Evolutionary conservation across 768 basidiomycete species (phyloP).

Genomic region (Dentipellis fragilis): DNA sequence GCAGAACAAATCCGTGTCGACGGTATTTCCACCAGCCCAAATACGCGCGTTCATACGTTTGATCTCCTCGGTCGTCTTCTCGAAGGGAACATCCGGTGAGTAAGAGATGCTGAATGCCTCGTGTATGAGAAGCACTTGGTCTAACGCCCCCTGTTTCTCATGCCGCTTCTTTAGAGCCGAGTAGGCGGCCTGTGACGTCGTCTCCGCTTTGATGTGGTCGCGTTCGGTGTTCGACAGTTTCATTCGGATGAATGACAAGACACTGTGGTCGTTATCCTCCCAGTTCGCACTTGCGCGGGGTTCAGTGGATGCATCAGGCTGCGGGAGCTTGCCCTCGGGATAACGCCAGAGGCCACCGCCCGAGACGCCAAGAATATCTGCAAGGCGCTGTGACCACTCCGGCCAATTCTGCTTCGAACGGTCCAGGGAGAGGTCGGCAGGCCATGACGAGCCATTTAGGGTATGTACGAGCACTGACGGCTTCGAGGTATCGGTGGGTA

Average conservation of each 20-base stretch:
- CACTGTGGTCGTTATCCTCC: constrained; percentile 4
- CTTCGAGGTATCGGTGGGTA: background rate
- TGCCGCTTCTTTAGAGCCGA: constrained; percentile 9
- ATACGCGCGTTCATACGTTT: constrained; percentile 1
- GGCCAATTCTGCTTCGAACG: background rate
- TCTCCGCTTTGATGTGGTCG: background rate
- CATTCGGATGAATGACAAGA: constrained; percentile 1
- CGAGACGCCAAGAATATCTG: background rate
- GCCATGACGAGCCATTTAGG: background rate
- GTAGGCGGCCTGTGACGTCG: constrained; percentile 5
- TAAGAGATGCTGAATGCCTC: background rate
- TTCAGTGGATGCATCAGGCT: background rate
- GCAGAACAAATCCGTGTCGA: background rate
- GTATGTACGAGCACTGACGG: background rate
- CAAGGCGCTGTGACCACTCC: background rate
- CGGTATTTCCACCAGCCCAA: background rate
- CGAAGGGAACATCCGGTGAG: constrained; percentile 9
- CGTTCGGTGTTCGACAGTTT: background rate
- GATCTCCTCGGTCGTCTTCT: constrained; percentile 3
- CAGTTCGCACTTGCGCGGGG: background rate
- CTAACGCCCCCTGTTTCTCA: constrained; percentile 11
- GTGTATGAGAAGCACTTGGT: constrained; percentile 14
- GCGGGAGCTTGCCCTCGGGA: background rate
- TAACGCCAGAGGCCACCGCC: background rate
- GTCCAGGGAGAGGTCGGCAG: background rate